These are phyloP conservation scores for Xylariomycetidae sp. DNA, from an alignment of 2,329 filamentous ascomycete genomes.

Conservation along the genomic window DNA sequence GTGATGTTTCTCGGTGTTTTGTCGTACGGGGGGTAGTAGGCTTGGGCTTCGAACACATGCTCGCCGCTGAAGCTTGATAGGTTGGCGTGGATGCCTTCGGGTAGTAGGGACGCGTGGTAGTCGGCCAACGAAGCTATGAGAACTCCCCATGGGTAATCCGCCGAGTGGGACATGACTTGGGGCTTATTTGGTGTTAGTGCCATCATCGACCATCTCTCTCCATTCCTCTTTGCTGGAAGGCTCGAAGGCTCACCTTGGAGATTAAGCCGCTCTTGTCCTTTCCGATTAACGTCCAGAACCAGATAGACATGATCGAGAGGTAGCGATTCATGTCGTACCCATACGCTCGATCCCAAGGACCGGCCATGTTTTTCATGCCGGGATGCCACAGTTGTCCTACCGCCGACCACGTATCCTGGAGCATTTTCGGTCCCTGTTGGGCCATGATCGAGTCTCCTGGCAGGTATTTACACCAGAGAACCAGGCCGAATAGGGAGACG, in stretches of 20 bases:
- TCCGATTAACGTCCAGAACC: conserved; percentile 53
- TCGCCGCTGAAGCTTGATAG: conserved; percentile 46
- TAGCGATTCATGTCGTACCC: conserved; percentile 60
- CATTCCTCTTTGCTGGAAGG: too few species aligned
- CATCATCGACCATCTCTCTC: too few species aligned
- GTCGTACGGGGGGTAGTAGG: conserved; percentile 55
- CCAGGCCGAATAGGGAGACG: conserved; percentile 52
- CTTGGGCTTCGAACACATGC: conserved; percentile 44
- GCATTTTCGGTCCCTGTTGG: conserved; percentile 43
- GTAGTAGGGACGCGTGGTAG: conserved; percentile 41
- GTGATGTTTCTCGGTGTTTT: conserved; percentile 50
- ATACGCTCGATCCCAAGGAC: conserved; percentile 59
- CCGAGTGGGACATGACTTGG: conserved; percentile 50
- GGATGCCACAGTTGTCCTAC: conserved; percentile 51
- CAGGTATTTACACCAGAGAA: conserved; percentile 55
- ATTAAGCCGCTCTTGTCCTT: conserved; percentile 35
- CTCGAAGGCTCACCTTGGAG: conserved; percentile 25
- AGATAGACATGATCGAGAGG: conserved; percentile 49
- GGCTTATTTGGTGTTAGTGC: too few species aligned
- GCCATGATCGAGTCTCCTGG: conserved; percentile 47
- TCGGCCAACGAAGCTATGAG: conserved; percentile 49
- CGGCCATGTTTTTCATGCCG: conserved; percentile 53
- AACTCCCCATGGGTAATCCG: conserved; percentile 53
- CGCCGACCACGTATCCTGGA: conserved; percentile 46
- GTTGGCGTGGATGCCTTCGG: conserved; percentile 30